Base-by-base conservation (phyloP, 2,329 filamentous ascomycete genomes). In the Botryotinia narcissicola region DNA sequence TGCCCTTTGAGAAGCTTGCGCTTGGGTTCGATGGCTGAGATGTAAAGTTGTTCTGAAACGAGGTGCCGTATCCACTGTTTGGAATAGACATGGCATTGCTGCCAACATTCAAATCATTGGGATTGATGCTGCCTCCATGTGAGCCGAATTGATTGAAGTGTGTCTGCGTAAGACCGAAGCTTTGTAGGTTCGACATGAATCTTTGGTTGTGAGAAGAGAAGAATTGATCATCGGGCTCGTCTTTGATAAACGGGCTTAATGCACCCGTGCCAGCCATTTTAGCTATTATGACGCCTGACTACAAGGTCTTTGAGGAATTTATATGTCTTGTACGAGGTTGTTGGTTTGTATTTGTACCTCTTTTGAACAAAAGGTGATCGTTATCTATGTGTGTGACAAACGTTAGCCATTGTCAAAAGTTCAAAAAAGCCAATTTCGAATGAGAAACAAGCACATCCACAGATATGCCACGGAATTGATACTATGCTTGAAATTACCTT, bases 51-150 rank as follows among this genome's bases (percentile, higher is more conserved):
- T 91, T 90, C 78, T 86, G 86, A 78, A 89, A 93, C 1, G 88
- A 87, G 54, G 87, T 86, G 35, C 88, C 89, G 75, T 81, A 84
- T 73, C 78, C 81, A 75, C 83, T 84, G 77, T 86, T 85, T 40
- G 80, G 79, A 35, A 82, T 84, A 73, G 85, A 82, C 77, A 87
- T 82, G 75, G 84, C 83, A 80, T 87, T 91, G 74, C 86, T 85
- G 76, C 86, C 86, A 89, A 95, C 93, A 78, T 89, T 89, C 74
- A 98, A 87, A 76, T 96, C 93, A 75, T 93, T 95, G 18, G 95
- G 95, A 80, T 98, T 93, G 80, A 98, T 91, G 80, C 88, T 88
- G 70, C 83, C 87, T 76, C 87, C 84, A 74, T 84, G 78, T 42
- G 78, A 78, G 54, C 78, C 76, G 54, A 81, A 81, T 67, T 81